A percentile compares a stretch with the other conserved stretches of the same genome.
Evolutionary conservation across 1,284 basidiomycete species (phyloP).

Genomic region (Heimioporus punctisporus): DNA sequence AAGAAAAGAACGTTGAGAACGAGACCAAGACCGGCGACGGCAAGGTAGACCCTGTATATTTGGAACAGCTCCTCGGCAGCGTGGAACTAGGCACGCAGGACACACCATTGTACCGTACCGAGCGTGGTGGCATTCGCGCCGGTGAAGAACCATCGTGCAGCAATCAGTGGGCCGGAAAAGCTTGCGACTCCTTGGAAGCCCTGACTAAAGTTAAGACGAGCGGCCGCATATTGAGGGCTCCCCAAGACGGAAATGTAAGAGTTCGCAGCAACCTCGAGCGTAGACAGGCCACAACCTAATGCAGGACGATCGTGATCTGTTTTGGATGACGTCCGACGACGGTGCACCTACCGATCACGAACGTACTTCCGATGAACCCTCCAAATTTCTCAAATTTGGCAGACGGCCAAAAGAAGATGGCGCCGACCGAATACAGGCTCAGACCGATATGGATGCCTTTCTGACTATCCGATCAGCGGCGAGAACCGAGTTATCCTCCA

Average conservation of each 20-base stretch:
- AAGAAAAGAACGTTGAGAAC: slow-evolving; percentile 70
- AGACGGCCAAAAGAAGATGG: slow-evolving; percentile 83
- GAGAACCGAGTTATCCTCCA: not conserved
- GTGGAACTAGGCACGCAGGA: not conserved
- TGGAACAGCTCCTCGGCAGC: slow-evolving; percentile 2
- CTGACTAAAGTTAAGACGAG: slow-evolving; percentile 82
- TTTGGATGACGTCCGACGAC: not conserved
- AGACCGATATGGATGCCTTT: slow-evolving; percentile 74
- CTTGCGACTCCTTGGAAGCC: slow-evolving; percentile 83
- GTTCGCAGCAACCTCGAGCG: slow-evolving; percentile 77
- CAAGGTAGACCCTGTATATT: slow-evolving; percentile 69
- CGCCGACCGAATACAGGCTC: slow-evolving; percentile 69
- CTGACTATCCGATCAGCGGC: slow-evolving; percentile 28
- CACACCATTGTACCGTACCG: slow-evolving; percentile 73
- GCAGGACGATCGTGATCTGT: not conserved
- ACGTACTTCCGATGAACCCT: slow-evolving; percentile 77
- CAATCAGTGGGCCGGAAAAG: slow-evolving; percentile 82
- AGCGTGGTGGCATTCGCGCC: slow-evolving; percentile 62
- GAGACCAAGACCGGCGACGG: slow-evolving; percentile 68
- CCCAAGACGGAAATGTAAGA: slow-evolving; percentile 78
- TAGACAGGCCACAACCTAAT: slow-evolving; percentile 69
- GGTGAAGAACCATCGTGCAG: slow-evolving; percentile 74
- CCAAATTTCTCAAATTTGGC: slow-evolving; percentile 69
- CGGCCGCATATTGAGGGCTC: slow-evolving; percentile 70
- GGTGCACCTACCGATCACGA: slow-evolving; percentile 55